Base-by-base conservation (phyloP, 1,284 basidiomycete genomes). In the Ceratobasidium sp. region DNA sequence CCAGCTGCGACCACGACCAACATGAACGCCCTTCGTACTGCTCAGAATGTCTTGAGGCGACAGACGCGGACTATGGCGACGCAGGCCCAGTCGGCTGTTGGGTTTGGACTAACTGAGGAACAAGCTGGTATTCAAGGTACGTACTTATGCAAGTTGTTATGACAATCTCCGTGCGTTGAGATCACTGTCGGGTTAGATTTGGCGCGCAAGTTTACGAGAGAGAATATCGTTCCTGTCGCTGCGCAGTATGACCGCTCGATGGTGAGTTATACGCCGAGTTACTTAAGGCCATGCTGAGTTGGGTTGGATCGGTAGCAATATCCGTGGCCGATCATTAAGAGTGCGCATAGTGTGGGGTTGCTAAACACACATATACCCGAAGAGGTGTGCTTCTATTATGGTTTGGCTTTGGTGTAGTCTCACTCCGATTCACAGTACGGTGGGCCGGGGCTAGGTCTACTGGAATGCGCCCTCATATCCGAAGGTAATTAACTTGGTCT, bases 251-350 rank as follows among this genome's bases (percentile, higher is more conserved):
- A 87, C 80, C 83, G 85, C 55, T 84, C 84, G 1, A 87, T 87
- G 87, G 84, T 84, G 69, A 81, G 83, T 77, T n/a, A n/a, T n/a
- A n/a, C n/a, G n/a, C n/a, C n/a, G n/a, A n/a, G n/a, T n/a, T n/a
- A n/a, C n/a, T n/a, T n/a, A n/a, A n/a, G n/a, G n/a, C n/a, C n/a
- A n/a, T n/a, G n/a, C n/a, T n/a, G n/a, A n/a, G n/a, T n/a, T n/a
- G n/a, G n/a, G n/a, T n/a, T n/a, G n/a, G n/a, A n/a, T n/a, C n/a
- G n/a, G n/a, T 33, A 86, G 86, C 85, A 80, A 81, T 90, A 89
- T 82, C 89, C 89, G 3, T 88, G 87, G 86, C 85, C 86, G 33
- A 83, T 89, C 49, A 84, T 90, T 83, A 88, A 89, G 82, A 87
- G 87, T 81, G 88, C 88, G 2, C 88, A 89, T 80, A 83, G 83